Evolutionary conservation across 805 yeast species (phyloP), one percentile per base, ranked within the genome.

Genomic region (Maudiozyma pseudohumilis): DNA sequence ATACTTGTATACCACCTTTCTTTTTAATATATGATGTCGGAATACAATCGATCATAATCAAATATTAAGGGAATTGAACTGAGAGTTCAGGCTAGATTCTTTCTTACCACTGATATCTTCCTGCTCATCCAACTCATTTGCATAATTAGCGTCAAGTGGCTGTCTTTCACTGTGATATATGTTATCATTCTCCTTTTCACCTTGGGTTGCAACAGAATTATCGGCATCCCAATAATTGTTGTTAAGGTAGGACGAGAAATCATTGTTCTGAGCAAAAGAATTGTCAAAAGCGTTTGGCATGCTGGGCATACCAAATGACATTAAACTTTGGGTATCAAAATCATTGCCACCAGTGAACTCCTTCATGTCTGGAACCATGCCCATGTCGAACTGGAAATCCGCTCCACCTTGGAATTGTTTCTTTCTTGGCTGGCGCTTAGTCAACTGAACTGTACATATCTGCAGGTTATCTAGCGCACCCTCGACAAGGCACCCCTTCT

Each of bases 401-500:
- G 32, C 33, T 50, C 28, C 11, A 18, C 28, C 32, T 23, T 29
- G 6, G 5, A 19, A 3, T 7, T 23, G 15, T 40, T 36, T 27
- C 24, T 47, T 47, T 32, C 40, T 45, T n/a, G 61, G 61, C 17
- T 41, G 46, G 22, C 44, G 39, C 45, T 55, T 61, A 16, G 54
- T 56, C 42, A 67, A 64, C 45, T 74, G 80, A 17, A 81, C 77
- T 40, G 79, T 66, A 42, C 87, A 77, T 35, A 81, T 61, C 55
- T 80, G 92, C 44, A 88, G 67, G 48, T 77, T 82, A 41, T 81
- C 89, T 46, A 88, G 66, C 2, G 85, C 76, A 9, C 96, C 96
- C 57, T 88, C 96, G 20, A 88, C 96, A 23, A 88, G 64, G 59
- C 94, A 82, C 1, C 94, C 94, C 39, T 72, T 74, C 48, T 84